These are phyloP conservation scores for Astrocystis sublimbata DNA, from an alignment of 495 filamentous ascomycete genomes.

Conservation along the genomic window DNA sequence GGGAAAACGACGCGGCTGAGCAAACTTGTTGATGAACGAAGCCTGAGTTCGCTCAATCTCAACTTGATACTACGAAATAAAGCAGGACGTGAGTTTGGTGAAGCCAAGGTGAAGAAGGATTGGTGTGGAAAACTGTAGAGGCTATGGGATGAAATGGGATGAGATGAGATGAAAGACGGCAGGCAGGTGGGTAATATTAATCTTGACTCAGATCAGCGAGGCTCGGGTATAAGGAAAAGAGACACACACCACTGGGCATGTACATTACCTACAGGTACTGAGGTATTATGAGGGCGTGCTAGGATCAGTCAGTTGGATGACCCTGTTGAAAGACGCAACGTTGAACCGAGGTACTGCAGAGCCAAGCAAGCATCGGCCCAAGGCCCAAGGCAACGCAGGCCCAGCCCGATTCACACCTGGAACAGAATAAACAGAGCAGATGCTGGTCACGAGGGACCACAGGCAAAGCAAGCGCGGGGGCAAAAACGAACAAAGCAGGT, in stretches of 20 bases:
- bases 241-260: too few relatives aligned
- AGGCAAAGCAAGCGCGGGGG: neutral
- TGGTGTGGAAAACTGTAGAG: neutral
- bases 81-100: neutral
- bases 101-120: neutral
- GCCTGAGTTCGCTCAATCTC: neutral
- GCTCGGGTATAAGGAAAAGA: too few relatives aligned
- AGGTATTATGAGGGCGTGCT: too few relatives aligned
- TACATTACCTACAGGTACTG: too few relatives aligned
- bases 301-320: too few relatives aligned
- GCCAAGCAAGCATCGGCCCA: too few relatives aligned
- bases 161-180: neutral
- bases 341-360: too few relatives aligned
- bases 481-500: neutral
- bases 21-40: neutral
- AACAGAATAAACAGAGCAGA: too few relatives aligned
- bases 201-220: too few relatives aligned
- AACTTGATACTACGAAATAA: neutral
- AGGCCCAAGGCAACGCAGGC: too few relatives aligned
- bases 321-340: too few relatives aligned
- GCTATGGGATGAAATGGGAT: neutral
- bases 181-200: neutral
- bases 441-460: neutral
- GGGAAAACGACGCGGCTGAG: neutral
- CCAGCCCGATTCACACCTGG: too few relatives aligned